Evolutionary conservation across 2,329 filamentous ascomycete species (phyloP).

Genomic region (Pyricularia grisea): DNA sequence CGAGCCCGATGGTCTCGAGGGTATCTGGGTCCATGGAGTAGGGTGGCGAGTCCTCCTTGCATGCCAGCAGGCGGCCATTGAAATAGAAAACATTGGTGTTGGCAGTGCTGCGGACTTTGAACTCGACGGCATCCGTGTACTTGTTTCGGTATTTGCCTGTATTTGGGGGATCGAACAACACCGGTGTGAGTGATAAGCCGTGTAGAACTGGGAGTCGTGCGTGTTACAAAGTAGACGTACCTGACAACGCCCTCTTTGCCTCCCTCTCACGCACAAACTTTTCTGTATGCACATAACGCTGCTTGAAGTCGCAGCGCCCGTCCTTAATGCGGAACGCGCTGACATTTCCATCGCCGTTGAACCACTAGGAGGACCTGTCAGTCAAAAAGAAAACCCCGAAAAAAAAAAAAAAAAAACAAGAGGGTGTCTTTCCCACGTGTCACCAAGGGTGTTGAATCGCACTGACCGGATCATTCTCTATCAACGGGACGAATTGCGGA

Average conservation of each 20-base stretch:
- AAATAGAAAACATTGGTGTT: constrained; percentile 39
- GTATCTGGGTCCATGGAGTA: constrained; percentile 25
- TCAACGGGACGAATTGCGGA: constrained; percentile 23
- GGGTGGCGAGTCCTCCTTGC: constrained; percentile 30
- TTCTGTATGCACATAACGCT: constrained; percentile 23
- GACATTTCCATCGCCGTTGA: constrained; percentile 27
- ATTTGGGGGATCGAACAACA: not conserved
- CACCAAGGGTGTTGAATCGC: not conserved
- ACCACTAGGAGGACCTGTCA: not conserved
- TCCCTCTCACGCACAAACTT: constrained; percentile 12
- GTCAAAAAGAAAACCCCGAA: not conserved
- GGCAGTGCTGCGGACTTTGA: constrained; percentile 17
- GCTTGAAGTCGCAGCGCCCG: constrained; percentile 19
- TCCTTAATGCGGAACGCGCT: constrained; percentile 22
- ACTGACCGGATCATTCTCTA: constrained; percentile 21
- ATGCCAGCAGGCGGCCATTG: constrained; percentile 30
- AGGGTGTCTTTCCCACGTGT: not conserved
- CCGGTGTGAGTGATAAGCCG: constrained; percentile 20
- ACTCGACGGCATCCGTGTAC: constrained; percentile 19
- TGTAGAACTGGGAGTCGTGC: constrained; percentile 21
- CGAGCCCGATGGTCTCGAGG: constrained; percentile 22
- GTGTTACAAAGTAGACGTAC: constrained; percentile 10
- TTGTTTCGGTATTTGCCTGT: constrained; percentile 9
- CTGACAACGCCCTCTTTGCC: constrained; percentile 20
- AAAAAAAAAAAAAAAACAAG: not conserved